Base-by-base conservation (phyloP, 495 filamentous ascomycete genomes). In the Penicillium pancosmium region DNA sequence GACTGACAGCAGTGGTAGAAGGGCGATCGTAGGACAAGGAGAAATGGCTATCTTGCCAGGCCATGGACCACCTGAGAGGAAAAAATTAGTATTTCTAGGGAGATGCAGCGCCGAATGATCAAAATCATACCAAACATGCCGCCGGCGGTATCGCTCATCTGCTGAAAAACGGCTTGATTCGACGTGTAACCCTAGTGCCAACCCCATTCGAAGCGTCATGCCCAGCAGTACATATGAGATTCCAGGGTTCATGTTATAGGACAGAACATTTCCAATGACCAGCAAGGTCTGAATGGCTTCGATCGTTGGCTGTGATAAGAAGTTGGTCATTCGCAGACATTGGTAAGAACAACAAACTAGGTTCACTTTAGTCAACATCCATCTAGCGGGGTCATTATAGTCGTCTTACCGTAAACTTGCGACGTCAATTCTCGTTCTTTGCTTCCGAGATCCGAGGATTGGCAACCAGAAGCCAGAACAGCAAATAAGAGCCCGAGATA, bases 391-490 rank as follows among this genome's bases (percentile, higher is more conserved):
- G 5, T 11, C 48, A 11, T 25, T 46, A 16, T 12, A 56, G n/a
- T 19, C 15, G 41, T 44, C 71, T 52, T 72, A 83, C 81, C 73
- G 63, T 84, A 86, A 40, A 85, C 82, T 57, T 85, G 83, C 0
- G 82, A 86, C 6, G 80, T 84, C 59, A 84, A 66, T 57, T 85
- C 82, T 53, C 81, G 56, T 54, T 87, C 82, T 64, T 81, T 83
- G 36, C 78, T 74, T 12, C 88, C 84, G 7, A 88, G 78, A 62
- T 87, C 84, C 4, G 89, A 89, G 52, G 88, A 92, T 68, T 94
- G 91, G n/a, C 87, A 89, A 15, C 89, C 90, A 33, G 90, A 90
- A 0, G 89, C 91, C 25, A 94, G 78, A 0, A 91, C 86, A 5
- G 89, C 89, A 70, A 93, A 93, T 7, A 93, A 74, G 23, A 92